Conservation (phyloP, 768 basidiomycete genomes). For the Leccinum ochraceum region DNA sequence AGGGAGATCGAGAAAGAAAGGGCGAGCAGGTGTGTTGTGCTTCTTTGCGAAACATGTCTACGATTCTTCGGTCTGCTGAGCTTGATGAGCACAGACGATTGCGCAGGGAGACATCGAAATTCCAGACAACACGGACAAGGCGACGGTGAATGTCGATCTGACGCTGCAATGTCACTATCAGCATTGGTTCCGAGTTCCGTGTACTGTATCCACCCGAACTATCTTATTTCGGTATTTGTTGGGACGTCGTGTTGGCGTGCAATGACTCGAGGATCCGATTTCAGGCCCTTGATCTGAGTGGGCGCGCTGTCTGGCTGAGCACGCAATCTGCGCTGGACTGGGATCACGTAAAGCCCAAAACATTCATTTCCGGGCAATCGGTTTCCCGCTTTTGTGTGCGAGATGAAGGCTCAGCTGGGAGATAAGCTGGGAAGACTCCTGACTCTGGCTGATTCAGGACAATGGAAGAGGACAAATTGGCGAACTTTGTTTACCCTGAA, state of each 20-base stretch:
- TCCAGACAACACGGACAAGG: slow-evolving; percentile 49
- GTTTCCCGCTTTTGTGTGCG: slow-evolving; percentile 10
- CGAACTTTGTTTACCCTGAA: slow-evolving; percentile 17
- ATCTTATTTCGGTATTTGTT: slow-evolving; percentile 30
- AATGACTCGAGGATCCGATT: slow-evolving; percentile 12
- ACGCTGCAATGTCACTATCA: slow-evolving; percentile 6
- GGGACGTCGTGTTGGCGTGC: slow-evolving; percentile 8
- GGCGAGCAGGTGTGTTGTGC: slow-evolving; percentile 57
- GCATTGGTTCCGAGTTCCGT: slow-evolving; percentile 8
- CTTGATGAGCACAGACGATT: slow-evolving; percentile 45
- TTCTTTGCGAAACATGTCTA: not conserved
- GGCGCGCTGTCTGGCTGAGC: slow-evolving; percentile 10
- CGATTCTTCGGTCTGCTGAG: slow-evolving; percentile 3
- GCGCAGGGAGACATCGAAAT: slow-evolving; percentile 66
- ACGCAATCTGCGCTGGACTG: slow-evolving; percentile 5
- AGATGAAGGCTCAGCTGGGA: slow-evolving; percentile 18
- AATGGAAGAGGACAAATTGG: slow-evolving; percentile 16
- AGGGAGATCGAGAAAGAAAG: slow-evolving; percentile 87
- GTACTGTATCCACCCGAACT: slow-evolving; percentile 12
- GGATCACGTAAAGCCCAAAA: slow-evolving; percentile 12
- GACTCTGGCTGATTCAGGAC: not conserved
- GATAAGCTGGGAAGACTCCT: slow-evolving; percentile 28
- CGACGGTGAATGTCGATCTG: slow-evolving; percentile 32
- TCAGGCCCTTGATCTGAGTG: slow-evolving; percentile 16
- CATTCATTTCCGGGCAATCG: slow-evolving; percentile 16